A percentile compares a stretch with the other conserved stretches of the same genome.
These are phyloP conservation scores for Naganishia friedmannii DNA, from an alignment of 768 basidiomycete species.

Conservation along the genomic window DNA sequence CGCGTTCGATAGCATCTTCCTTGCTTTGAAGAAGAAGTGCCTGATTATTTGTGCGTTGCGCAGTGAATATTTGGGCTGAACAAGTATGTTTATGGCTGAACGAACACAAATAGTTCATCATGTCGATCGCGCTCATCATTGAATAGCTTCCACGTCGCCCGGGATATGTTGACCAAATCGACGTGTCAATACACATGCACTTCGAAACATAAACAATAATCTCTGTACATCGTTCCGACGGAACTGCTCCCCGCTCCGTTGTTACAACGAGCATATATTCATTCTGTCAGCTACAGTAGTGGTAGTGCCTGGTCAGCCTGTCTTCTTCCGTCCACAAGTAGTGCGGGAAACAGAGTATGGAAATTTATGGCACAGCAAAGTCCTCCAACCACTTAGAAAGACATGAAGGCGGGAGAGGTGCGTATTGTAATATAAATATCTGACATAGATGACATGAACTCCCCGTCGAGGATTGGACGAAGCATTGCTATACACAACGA, in stretches of 20 bases:
- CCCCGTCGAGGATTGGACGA: too few relatives aligned
- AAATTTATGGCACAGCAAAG: too few relatives aligned
- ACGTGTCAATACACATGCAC: neutral
- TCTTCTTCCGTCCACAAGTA: neutral
- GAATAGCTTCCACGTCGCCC: constrained; percentile 5
- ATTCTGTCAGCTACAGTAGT: neutral
- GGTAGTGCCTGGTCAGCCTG: neutral
- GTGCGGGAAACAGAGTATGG: neutral
- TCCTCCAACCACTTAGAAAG: too few relatives aligned
- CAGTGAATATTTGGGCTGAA: neutral
- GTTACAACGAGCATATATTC: neutral
- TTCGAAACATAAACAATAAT: neutral
- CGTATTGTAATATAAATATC: too few relatives aligned
- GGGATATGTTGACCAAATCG: neutral
- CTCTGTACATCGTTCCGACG: neutral
- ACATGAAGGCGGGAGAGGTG: too few relatives aligned
- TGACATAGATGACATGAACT: too few relatives aligned
- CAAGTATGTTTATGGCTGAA: neutral
- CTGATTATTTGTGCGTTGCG: neutral
- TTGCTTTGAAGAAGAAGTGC: neutral
- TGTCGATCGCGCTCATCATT: neutral
- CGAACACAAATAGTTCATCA: neutral
- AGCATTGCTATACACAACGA: too few relatives aligned
- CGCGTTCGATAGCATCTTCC: constrained; percentile 54
- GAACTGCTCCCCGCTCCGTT: too few relatives aligned